Conservation (phyloP, 2,329 filamentous ascomycete genomes). For the Verticillium zaregamsianum region DNA sequence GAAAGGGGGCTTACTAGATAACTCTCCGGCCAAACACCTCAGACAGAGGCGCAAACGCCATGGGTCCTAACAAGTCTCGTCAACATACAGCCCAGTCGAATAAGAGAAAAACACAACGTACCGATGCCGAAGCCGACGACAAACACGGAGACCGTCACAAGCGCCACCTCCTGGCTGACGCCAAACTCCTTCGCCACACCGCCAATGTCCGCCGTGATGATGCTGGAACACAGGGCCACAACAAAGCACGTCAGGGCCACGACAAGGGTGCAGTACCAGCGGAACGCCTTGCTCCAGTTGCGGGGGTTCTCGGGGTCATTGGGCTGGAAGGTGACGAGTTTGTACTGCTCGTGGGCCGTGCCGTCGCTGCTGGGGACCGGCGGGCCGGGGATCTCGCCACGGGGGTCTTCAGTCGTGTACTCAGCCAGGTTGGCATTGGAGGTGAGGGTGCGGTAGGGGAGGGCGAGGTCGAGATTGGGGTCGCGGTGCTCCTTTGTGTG, state of each 20-base stretch:
- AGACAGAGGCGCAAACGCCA: conserved; percentile 74
- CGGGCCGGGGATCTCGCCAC: conserved; percentile 56
- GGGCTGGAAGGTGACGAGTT: conserved; percentile 61
- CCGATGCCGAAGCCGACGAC: conserved; percentile 79
- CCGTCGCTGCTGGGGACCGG: conserved; percentile 6
- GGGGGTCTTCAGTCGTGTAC: conserved; percentile 58
- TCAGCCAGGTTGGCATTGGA: conserved; percentile 59
- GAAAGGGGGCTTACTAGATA: conserved; percentile 54
- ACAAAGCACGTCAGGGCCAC: conserved; percentile 74
- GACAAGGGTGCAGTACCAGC: conserved; percentile 84
- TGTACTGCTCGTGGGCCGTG: conserved; percentile 30
- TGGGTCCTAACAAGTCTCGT: conserved; percentile 49
- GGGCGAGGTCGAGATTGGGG: conserved; percentile 44
- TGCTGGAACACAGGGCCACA: conserved; percentile 65
- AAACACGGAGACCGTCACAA: conserved; percentile 71
- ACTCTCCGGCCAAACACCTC: conserved; percentile 70
- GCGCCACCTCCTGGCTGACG: conserved; percentile 67
- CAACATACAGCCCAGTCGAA: conserved; percentile 5
- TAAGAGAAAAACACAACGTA: conserved; percentile 23
- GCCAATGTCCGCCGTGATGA: conserved; percentile 72
- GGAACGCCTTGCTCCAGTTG: conserved; percentile 75
- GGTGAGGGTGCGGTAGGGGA: conserved; percentile 63
- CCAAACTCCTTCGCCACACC: conserved; percentile 61
- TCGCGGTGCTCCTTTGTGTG: conserved; percentile 30
- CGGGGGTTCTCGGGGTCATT: conserved; percentile 76